Base-by-base conservation (phyloP, 805 yeast species). In the Kodamaea neixiangensis region DNA sequence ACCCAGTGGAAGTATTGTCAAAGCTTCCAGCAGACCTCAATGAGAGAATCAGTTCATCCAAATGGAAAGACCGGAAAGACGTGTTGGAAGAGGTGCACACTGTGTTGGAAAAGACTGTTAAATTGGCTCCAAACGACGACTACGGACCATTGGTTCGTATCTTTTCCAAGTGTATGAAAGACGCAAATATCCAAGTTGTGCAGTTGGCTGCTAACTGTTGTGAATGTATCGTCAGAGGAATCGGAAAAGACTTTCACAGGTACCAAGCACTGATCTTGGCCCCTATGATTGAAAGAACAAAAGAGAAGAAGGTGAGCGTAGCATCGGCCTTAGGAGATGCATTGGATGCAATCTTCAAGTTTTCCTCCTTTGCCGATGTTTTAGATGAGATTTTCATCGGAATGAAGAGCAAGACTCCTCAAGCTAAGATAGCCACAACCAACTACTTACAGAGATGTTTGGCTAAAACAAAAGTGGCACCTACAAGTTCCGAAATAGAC, bases 41-140 rank as follows among this genome's bases (percentile, higher is more conserved):
- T 25, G 43, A 15, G 1, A 72, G 82, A 56, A 69, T 90, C 29
- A 64, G 74, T 1, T 84, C 92, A 1, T 54, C 83, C 0, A 85
- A 86, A 60, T 94, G 99, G 99, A 90, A 91, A 63, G 97, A 92
- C 47, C 78, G 99, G 55, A 90, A 88, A 51, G 97, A 89, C 58
- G 89, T 80, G 0, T 73, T 94, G 50, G 93, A 89, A 44, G 91
- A 83, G 54, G 76, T 80, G 2, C 55, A 66, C 29, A 77, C 74
- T 31, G 69, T 73, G 10, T 70, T 82, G 22, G 69, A 72, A 18
- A 83, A 86, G 41, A 81, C 82, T 1, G 73, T 85, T 42, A 85
- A 78, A 55, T 61, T 85, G 44, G 73, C 72, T n/a, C 68, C 72
- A 7, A 75, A 73, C 31, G 88, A 74, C 48, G 96, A 92, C 63